phyloP scores from a whole-genome alignment of 768 basidiomycete genomes.

The Saitozyma podzolica region DNA sequence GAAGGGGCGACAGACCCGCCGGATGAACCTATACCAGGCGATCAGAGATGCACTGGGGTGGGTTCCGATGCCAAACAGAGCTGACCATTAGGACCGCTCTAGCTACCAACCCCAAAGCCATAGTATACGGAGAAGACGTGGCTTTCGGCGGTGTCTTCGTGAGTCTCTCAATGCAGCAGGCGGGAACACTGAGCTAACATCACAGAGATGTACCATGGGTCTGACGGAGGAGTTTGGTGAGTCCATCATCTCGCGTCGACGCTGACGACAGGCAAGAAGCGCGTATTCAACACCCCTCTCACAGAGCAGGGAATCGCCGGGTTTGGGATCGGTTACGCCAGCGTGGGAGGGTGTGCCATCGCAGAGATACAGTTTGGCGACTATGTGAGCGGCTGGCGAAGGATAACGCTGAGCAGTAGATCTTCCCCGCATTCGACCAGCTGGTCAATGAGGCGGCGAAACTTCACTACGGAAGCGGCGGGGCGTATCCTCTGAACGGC shows the following conservation, averaged over 20 bases:
- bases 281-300: conserved; percentile 92
- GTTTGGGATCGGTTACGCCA: conserved; percentile 85
- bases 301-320: conserved; percentile 75
- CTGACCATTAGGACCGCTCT: conserved; percentile 66
- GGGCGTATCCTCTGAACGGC: conserved; percentile 53
- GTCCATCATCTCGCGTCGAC: conserved; percentile 1
- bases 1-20: conserved; percentile 80
- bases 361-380: conserved; percentile 70
- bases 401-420: conserved; percentile 54
- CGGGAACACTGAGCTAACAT: neutral
- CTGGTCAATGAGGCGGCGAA: conserved; percentile 95
- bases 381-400: conserved; percentile 32
- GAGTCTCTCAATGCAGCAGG: neutral
- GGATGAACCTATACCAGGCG: conserved; percentile 95
- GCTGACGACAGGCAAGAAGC: conserved; percentile 67
- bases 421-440: conserved; percentile 91
- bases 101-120: conserved; percentile 77
- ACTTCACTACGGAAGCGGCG: conserved; percentile 83
- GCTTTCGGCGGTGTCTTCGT: conserved; percentile 90
- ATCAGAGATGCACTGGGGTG: conserved; percentile 86
- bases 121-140: conserved; percentile 85
- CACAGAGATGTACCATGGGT: conserved; percentile 78
- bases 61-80: conserved; percentile 3
- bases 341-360: conserved; percentile 92
- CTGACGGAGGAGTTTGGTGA: conserved; percentile 90